Conservation (phyloP, 495 filamentous ascomycete species). For the Talaromyces proteolyticus region DNA sequence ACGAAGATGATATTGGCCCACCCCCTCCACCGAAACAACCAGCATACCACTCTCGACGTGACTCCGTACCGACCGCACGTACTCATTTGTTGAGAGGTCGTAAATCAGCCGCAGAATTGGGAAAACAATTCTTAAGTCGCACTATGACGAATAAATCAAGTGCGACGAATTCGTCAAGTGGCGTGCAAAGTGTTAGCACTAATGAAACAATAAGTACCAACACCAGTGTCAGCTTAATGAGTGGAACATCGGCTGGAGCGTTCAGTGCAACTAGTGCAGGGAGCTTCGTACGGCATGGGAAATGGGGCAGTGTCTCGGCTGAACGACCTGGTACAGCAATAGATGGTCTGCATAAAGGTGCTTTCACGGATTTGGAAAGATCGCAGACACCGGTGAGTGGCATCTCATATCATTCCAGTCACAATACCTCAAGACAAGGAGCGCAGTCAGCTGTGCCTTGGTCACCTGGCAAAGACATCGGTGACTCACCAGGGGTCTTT, state of each 20-base stretch:
- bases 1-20: conserved; percentile 45
- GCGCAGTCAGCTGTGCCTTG: conserved; percentile 43
- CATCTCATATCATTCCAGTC: conserved; percentile 78
- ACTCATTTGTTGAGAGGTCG: conserved; percentile 45
- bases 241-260: conserved; percentile 79
- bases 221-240: conserved; percentile 87
- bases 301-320: conserved; percentile 26
- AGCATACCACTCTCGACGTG: conserved; percentile 33
- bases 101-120: conserved; percentile 81
- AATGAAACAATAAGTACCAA: conserved; percentile 65
- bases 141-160: conserved; percentile 85
- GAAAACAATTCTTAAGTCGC: conserved; percentile 60
- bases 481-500: conserved; percentile 41
- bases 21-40: conserved; percentile 61
- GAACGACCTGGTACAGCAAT: conserved; percentile 48
- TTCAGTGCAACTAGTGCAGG: conserved; percentile 95
- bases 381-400: conserved; percentile 71
- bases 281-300: conserved; percentile 69
- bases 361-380: conserved; percentile 43
- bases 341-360: conserved; percentile 33
- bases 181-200: conserved; percentile 65
- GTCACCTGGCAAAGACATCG: conserved; percentile 18
- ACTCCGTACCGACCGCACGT: conserved; percentile 36
- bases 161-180: conserved; percentile 67
- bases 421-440: conserved; percentile 56